Base-by-base conservation (phyloP, 163 green algal genomes). In the Coccomyxa subellipsoidea region DNA sequence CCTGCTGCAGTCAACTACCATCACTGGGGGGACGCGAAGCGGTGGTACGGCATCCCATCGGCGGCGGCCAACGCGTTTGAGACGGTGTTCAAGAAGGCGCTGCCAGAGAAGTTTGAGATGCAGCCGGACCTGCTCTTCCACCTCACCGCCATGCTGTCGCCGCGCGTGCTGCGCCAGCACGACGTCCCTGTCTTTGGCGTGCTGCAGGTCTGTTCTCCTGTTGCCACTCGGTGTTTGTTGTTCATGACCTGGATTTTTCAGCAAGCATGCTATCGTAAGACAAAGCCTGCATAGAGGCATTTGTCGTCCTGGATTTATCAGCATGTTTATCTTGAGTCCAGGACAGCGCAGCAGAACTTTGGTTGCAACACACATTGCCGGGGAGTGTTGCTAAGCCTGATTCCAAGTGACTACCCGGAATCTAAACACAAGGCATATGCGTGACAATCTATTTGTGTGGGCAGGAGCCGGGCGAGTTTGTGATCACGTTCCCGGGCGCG, bases 401-500 rank as follows among this genome's bases (percentile, higher is more conserved):
- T n/a, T n/a, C n/a, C n/a, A n/a, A n/a, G n/a, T n/a, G n/a, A n/a
- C n/a, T n/a, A n/a, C n/a, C n/a, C n/a, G n/a, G n/a, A n/a, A n/a
- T n/a, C n/a, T n/a, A n/a, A n/a, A n/a, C n/a, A n/a, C n/a, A n/a
- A n/a, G n/a, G n/a, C n/a, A n/a, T n/a, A 59, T 59, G 47, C 47
- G 3, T 59, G 47, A 18, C 39, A 54, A 59, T 59, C n/a, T n/a
- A 18, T 66, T 66, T 12, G 47, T 29, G 18, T 80, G 88, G 93
- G 79, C 95, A 98, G 90, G 79, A 94, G 12, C 36, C 90, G 1
- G 94, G 95, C 0, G 88, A 95, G 84, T 96, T 96, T 81, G 84
- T 98, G 2, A 79, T 98, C 54, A 97, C 94, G 21, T 97, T 96
- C 81, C 94, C 95, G 4, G 82, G 91, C 23, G 87, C 92, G 0